Evolutionary conservation across 768 basidiomycete species (phyloP), one percentile per base, ranked within the genome.

Genomic region (Steccherinum ochraceum): DNA sequence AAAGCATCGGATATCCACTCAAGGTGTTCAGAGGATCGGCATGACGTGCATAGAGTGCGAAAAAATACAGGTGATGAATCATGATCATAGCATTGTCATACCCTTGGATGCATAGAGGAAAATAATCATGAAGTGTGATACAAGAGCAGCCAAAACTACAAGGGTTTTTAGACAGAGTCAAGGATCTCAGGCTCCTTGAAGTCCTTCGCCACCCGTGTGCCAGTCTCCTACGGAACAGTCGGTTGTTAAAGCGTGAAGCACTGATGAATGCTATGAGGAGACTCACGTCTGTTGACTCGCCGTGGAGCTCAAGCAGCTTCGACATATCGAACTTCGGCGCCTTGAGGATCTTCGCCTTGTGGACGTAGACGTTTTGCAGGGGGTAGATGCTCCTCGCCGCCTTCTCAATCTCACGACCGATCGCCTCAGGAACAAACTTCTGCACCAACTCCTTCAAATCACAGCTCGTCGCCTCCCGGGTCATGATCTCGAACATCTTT

Each of bases 401-500:
- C 79, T 99, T 99, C 83, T 99, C 96, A 60, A 99, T 99, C 80
- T 99, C 96, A 61, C 94, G 86, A 60, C 96, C 96, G 63, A 99
- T 98, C 56, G 90, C 92, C 75, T 99, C 96, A 25, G 96, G 95
- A 42, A 98, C 84, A 69, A 99, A 96, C 81, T 99, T 99, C 78
- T 93, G 90, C 54, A 98, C 93, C 61, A 93, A 71, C 79, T 94
- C 92, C 84, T 98, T 98, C 73, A 99, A 73, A 72, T 98, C 96
- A 67, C 90, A 93, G 63, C 85, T 91, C 52, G 89, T 80, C 46
- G 93, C 90, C 74, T 99, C 96, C 57, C 94, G 84, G 51, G 83
- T 93, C 85, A 94, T 93, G 69, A 95, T 93, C 77, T 94, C 96
- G 62, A 97, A 92, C 96, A 99, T 99, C 83, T 98, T 98, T 71